Evolutionary conservation across 1,139 yeast species (phyloP).

Genomic region (Eremothecium coryli): DNA sequence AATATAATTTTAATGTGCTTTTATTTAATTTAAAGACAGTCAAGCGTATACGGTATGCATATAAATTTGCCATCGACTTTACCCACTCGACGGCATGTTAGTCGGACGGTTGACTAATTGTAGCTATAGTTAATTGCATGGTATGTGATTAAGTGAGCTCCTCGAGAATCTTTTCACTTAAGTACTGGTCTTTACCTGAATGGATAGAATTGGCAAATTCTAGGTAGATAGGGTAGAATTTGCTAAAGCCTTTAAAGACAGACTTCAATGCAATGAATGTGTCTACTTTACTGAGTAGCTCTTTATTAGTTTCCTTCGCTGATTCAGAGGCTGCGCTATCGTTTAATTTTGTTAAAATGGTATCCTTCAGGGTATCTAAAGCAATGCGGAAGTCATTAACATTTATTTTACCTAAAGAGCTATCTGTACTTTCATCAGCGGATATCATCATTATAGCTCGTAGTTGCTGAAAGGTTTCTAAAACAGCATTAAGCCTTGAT

Average conservation of each 20-base stretch:
- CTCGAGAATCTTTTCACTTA: conserved; percentile 11
- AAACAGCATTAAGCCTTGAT: conserved; percentile 38
- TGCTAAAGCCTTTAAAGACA: conserved; percentile 42
- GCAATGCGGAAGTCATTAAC: conserved; percentile 35
- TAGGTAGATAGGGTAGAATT: conserved; percentile 41
- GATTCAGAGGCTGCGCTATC: conserved; percentile 16
- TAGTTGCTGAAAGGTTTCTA: conserved; percentile 38
- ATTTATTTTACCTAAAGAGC: conserved; percentile 10
- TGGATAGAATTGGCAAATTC: conserved; percentile 36
- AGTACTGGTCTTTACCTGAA: conserved; percentile 32
- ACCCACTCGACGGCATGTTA: too few relatives aligned
- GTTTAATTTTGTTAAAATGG: conserved; percentile 35
- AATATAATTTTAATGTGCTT: too few relatives aligned
- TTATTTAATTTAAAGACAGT: too few relatives aligned
- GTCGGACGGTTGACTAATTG: too few relatives aligned
- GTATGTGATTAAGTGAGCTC: neutral
- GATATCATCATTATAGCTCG: conserved; percentile 32
- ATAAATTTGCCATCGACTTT: too few relatives aligned
- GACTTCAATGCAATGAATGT: conserved; percentile 41
- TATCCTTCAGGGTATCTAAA: conserved; percentile 35
- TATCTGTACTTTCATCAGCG: conserved; percentile 8
- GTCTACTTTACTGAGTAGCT: conserved; percentile 35
- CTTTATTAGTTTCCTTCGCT: conserved; percentile 26
- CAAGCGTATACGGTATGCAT: too few relatives aligned
- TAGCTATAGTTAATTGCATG: too few relatives aligned